Evolutionary conservation across 31 red algal species (phyloP).

Genomic region (Odonthalia washingtoniensis): DNA sequence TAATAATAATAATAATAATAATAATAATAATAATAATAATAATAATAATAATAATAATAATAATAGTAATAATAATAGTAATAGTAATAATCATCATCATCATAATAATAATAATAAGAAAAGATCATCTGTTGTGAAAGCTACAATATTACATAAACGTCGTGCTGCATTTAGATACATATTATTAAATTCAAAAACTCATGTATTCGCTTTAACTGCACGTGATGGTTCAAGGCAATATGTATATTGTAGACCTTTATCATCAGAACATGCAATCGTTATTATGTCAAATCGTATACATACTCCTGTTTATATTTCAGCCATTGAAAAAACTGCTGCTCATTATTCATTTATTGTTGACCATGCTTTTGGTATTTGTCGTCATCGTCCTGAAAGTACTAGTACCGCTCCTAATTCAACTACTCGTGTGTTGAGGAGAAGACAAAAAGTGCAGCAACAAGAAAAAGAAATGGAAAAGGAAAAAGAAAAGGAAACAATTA

Average conservation of each 20-base stretch:
- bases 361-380: not conserved
- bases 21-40: too few species aligned
- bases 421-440: too few species aligned
- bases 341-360: not conserved
- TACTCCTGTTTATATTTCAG: constrained; percentile 46
- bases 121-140: not conserved
- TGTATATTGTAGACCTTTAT: constrained; percentile 52
- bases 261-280: constrained; percentile 29
- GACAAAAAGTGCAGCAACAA: too few species aligned
- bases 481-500: too few species aligned
- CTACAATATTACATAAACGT: not conserved
- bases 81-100: too few species aligned
- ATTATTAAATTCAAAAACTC: constrained; percentile 24
- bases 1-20: too few species aligned
- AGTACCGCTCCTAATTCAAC: too few species aligned
- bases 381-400: not conserved
- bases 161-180: constrained; percentile 7
- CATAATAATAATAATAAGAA: too few species aligned
- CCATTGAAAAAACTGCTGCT: constrained; percentile 44
- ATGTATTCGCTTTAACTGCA: constrained; percentile 51
- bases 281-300: constrained; percentile 26
- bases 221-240: constrained; percentile 53
- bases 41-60: too few species aligned
- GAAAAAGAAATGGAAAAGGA: too few species aligned
- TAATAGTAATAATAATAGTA: too few species aligned